Evolutionary conservation across 305 asterid species (phyloP).

Genomic region (Striga hermonthica): DNA sequence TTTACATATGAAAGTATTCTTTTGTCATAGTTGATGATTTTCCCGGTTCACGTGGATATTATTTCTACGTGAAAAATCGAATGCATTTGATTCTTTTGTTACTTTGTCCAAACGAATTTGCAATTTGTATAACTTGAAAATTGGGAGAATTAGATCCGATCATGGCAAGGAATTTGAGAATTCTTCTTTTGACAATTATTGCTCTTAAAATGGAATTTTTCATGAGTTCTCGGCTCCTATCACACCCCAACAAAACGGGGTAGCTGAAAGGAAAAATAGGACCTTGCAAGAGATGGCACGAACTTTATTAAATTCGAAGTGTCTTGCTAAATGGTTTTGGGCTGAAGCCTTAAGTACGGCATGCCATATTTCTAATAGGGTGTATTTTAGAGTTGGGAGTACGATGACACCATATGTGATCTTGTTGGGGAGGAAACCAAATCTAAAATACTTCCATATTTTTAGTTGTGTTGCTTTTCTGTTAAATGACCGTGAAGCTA

Average conservation of each 20-base stretch:
- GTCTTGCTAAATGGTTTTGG: neutral
- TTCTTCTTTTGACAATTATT: neutral
- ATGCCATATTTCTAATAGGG: neutral
- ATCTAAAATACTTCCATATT: neutral
- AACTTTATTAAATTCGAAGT: neutral
- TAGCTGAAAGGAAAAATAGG: neutral
- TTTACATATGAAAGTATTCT: neutral
- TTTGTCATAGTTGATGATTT: neutral
- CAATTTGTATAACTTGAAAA: too few relatives aligned
- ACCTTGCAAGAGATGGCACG: neutral
- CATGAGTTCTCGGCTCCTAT: neutral
- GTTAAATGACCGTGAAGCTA: neutral
- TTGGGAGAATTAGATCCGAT: neutral
- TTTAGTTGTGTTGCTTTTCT: neutral
- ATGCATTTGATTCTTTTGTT: neutral
- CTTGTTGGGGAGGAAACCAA: neutral
- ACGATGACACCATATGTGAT: neutral
- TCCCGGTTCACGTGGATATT: neutral
- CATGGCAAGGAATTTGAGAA: neutral
- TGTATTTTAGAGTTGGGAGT: neutral
- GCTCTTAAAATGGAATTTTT: neutral
- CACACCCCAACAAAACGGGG: neutral
- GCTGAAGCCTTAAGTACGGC: neutral
- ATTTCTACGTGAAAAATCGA: neutral
- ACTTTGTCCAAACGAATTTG: neutral